phyloP scores from a whole-genome alignment of 2,329 filamentous ascomycete species.

The Dryadomyces sulphureus region DNA sequence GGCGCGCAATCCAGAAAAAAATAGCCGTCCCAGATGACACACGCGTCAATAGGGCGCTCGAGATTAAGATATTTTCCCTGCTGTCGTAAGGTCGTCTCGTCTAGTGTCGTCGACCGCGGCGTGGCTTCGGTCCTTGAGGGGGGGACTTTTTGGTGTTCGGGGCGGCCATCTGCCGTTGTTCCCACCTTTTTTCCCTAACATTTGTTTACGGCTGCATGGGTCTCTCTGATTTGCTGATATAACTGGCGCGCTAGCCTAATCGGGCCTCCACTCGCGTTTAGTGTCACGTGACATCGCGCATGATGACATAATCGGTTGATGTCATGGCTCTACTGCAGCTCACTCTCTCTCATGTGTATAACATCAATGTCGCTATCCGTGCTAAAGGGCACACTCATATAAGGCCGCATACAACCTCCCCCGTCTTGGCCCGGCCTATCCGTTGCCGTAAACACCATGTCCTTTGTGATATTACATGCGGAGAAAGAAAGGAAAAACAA shows the following conservation, averaged over 20 bases:
- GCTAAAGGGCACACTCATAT: neutral
- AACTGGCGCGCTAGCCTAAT: constrained; percentile 11
- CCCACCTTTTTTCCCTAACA: constrained; percentile 1
- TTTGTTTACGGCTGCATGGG: neutral
- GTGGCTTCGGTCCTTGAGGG: neutral
- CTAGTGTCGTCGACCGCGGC: neutral
- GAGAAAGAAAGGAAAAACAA: neutral
- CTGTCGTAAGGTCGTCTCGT: neutral
- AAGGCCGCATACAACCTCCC: neutral
- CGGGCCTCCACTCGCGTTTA: neutral
- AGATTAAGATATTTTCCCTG: too few species aligned
- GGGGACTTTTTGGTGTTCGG: neutral
- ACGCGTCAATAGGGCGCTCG: too few species aligned
- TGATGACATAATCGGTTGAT: neutral
- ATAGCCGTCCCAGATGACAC: too few species aligned
- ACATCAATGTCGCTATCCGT: neutral
- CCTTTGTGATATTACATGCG: neutral
- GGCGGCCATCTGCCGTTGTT: neutral
- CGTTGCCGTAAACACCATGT: neutral
- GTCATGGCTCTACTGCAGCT: neutral
- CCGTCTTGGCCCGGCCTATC: neutral
- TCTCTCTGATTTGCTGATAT: neutral
- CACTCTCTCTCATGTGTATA: neutral
- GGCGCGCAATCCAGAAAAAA: too few species aligned
- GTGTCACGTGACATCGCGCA: constrained; percentile 2